phyloP scores from a whole-genome alignment of 139 green algal genomes.

The Bryopsis sp. region DNA sequence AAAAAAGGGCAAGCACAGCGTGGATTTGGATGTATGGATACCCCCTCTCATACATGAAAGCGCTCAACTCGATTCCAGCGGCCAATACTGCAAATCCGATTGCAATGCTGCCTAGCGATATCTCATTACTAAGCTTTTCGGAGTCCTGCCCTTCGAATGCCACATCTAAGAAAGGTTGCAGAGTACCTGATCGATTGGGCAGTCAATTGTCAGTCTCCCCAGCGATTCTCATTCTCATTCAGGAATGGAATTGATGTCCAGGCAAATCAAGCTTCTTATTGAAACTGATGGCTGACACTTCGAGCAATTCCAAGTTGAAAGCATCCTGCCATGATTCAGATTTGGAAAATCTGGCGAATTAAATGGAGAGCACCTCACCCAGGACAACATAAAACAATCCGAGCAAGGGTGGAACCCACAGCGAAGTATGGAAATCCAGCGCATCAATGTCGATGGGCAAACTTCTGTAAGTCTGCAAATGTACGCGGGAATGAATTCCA shows the following conservation, averaged over 20 bases:
- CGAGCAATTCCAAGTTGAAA: no score
- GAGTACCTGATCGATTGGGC: background rate
- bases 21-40: conserved; percentile 33
- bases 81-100: conserved; percentile 34
- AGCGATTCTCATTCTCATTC: no score
- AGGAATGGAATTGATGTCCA: no score
- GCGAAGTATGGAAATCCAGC: conserved; percentile 26
- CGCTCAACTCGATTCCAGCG: conserved; percentile 30
- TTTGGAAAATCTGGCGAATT: no score
- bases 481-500: conserved; percentile 42
- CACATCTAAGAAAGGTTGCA: conserved; percentile 7
- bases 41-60: conserved; percentile 32
- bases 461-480: conserved; percentile 45
- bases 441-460: conserved; percentile 26
- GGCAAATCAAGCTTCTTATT: no score
- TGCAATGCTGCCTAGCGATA: conserved; percentile 1
- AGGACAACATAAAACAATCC: conserved; percentile 34
- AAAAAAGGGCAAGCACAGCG: conserved; percentile 19
- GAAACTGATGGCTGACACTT: no score
- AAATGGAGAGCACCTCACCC: conserved; percentile 22
- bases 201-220: no score
- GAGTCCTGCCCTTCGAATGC: background rate
- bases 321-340: no score
- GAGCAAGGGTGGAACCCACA: conserved; percentile 30
- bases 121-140: background rate